Percentiles rank a stretch among this genome's conserved stretches.
Evolutionary conservation across 371 early-diverging fungal species (phyloP).

Genomic region (Parasitella parasitica): DNA sequence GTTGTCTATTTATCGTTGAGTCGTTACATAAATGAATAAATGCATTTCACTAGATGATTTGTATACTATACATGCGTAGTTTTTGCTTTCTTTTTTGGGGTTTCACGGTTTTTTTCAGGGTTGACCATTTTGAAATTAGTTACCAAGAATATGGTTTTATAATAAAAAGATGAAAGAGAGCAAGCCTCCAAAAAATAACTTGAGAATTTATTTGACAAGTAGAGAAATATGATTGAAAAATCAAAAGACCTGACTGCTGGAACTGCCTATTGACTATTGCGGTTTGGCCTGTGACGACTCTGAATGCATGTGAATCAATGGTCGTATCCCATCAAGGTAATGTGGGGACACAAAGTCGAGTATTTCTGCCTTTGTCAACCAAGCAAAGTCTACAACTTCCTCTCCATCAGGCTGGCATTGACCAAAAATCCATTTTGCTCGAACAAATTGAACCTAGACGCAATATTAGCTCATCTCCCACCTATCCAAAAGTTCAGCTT

Average conservation of each 20-base stretch:
- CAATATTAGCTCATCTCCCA: neutral
- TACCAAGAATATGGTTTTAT: neutral
- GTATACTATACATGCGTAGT: neutral
- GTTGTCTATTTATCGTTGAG: neutral
- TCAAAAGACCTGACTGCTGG: neutral
- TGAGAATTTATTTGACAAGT: neutral
- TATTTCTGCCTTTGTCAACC: conserved; percentile 81
- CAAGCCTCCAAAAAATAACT: too few species aligned
- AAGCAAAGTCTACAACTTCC: conserved; percentile 72
- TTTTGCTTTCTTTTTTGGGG: neutral
- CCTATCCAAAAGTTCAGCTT: too few species aligned
- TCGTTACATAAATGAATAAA: neutral
- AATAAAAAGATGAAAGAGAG: neutral
- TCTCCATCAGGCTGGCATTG: conserved; percentile 60
- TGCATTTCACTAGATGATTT: neutral
- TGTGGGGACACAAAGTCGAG: neutral
- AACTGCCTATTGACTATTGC: neutral
- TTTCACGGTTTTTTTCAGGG: neutral
- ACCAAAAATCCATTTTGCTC: conserved; percentile 30
- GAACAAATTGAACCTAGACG: conserved; percentile 32
- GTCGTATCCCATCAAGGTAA: neutral
- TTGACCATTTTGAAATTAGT: neutral
- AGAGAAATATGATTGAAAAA: neutral
- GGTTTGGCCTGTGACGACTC: neutral
- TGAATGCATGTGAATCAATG: neutral